Conservation (phyloP, 176 grass and related monocot species). For the Tuctoria greenei region DNA sequence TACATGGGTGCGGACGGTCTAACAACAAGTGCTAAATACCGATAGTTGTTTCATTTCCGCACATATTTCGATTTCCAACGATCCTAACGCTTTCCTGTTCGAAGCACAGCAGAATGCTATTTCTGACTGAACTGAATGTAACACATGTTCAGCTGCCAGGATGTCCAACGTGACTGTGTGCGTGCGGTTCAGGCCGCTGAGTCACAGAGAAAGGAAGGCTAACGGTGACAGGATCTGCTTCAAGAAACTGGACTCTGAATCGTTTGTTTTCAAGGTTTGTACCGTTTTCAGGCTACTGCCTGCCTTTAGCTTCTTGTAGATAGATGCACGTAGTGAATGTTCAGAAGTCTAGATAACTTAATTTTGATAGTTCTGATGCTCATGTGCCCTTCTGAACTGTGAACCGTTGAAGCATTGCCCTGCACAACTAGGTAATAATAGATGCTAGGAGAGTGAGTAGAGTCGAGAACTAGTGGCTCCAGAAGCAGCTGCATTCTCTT, state of each 20-base stretch:
- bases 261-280: constrained; percentile 73
- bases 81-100: not conserved
- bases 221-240: constrained; percentile 54
- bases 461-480: not conserved
- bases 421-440: not conserved
- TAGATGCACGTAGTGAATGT: not conserved
- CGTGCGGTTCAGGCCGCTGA: constrained; percentile 81
- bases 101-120: not conserved
- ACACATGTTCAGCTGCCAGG: constrained; percentile 9
- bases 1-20: too few relatives aligned
- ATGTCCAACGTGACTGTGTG: constrained; percentile 87
- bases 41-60: not conserved
- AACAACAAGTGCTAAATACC: not conserved
- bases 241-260: constrained; percentile 56
- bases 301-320: not conserved
- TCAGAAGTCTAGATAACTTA: not conserved
- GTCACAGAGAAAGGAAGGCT: constrained; percentile 59
- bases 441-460: not conserved
- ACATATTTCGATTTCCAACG: not conserved
- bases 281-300: not conserved
- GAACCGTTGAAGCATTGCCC: not conserved
- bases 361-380: not conserved
- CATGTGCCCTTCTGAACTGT: not conserved
- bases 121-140: not conserved
- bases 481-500: not conserved